These are phyloP conservation scores for Camelina neglecta DNA, from an alignment of 345 rosid genomes.

Conservation along the genomic window DNA sequence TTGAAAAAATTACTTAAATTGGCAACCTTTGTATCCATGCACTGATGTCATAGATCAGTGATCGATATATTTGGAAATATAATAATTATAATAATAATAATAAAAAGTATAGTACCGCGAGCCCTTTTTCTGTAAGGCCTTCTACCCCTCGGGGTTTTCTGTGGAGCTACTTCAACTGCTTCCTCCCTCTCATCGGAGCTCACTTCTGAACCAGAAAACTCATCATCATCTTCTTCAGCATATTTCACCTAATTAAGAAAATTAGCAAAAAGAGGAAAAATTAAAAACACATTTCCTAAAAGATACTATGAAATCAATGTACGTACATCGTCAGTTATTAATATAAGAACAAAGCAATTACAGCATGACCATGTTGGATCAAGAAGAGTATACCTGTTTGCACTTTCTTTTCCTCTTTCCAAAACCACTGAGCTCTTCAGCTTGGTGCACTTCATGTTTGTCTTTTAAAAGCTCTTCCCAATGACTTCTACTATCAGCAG, in stretches of 20 bases:
- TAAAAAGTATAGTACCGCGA: conserved; percentile 50
- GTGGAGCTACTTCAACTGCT: conserved; percentile 51
- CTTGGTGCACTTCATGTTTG: conserved; percentile 64
- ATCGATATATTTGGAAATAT: conserved; percentile 2
- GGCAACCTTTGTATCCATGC: too few species aligned
- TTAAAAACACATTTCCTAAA: conserved; percentile 14
- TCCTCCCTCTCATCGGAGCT: conserved; percentile 71
- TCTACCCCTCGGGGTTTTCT: conserved; percentile 58
- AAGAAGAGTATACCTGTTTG: conserved; percentile 62
- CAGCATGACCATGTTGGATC: conserved; percentile 3
- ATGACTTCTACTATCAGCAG: conserved; percentile 56
- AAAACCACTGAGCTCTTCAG: conserved; percentile 67
- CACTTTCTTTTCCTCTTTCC: conserved; percentile 90
- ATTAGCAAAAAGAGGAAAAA: conserved; percentile 10
- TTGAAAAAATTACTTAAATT: background rate
- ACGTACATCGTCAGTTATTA: background rate
- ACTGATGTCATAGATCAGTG: background rate
- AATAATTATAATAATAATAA: background rate
- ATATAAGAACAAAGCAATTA: too few species aligned
- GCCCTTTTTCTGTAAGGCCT: conserved; percentile 59
- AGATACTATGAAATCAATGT: background rate
- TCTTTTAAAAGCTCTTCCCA: conserved; percentile 83
- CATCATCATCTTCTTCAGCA: conserved; percentile 68
- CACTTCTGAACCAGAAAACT: conserved; percentile 47
- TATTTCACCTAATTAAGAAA: conserved; percentile 67